A percentile compares a stretch with the other conserved stretches of the same genome.
These are phyloP conservation scores for Pseudocercospora cruenta DNA, from an alignment of 2,329 filamentous ascomycete species.

Conservation along the genomic window DNA sequence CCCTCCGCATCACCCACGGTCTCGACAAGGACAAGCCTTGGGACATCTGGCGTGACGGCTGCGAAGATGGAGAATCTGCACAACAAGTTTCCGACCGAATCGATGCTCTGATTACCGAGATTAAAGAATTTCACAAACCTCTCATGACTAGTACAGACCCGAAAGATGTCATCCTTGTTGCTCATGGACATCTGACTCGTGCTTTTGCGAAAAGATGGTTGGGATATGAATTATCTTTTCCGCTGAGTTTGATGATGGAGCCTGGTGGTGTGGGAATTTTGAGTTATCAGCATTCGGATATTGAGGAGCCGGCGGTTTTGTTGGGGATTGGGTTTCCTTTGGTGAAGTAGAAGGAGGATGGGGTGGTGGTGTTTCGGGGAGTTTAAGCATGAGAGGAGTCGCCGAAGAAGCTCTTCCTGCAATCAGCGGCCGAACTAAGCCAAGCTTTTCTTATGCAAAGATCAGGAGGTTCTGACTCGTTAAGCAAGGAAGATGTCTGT, in stretches of 20 bases:
- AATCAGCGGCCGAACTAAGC: neutral
- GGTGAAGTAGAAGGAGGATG: conserved; percentile 15
- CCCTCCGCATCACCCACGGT: conserved; percentile 62
- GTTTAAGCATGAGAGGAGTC: neutral
- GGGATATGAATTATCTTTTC: conserved; percentile 67
- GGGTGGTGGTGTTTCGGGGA: neutral
- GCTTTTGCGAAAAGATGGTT: conserved; percentile 86
- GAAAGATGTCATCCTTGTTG: conserved; percentile 75
- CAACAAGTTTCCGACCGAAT: conserved; percentile 70
- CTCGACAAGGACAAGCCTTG: conserved; percentile 59
- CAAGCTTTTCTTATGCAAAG: neutral
- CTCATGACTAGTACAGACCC: conserved; percentile 43
- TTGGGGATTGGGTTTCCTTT: conserved; percentile 70
- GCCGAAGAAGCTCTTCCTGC: too few relatives aligned
- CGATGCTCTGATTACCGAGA: conserved; percentile 73
- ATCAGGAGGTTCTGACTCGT: neutral
- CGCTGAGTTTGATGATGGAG: conserved; percentile 74
- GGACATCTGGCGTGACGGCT: conserved; percentile 92
- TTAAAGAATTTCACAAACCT: conserved; percentile 63
- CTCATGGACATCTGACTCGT: conserved; percentile 81
- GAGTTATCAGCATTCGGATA: conserved; percentile 79
- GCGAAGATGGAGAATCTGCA: conserved; percentile 77
- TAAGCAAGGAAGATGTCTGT: neutral
- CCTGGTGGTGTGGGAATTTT: conserved; percentile 82
- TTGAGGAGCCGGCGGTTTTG: conserved; percentile 78